Evolutionary conservation across 306 rosid genomes (phyloP), one percentile per base, ranked within the genome.

Genomic region (Delonix regia): DNA sequence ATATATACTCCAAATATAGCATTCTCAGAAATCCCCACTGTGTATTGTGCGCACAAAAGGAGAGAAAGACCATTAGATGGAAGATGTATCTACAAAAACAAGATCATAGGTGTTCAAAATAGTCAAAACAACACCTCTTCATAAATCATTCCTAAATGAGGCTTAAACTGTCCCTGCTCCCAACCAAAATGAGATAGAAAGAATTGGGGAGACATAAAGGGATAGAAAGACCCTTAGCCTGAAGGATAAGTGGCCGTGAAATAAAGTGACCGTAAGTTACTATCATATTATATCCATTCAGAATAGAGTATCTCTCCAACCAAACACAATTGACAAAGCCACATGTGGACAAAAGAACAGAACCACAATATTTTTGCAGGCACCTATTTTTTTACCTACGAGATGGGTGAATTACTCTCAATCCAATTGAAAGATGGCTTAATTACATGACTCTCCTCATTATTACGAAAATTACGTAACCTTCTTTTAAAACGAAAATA

Each of bases 221-320:
- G 24, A 62, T 30, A 62, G 25, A 62, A 62, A 15, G 10, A 5
- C n/a, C n/a, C n/a, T n/a, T n/a, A n/a, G n/a, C n/a, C n/a, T n/a
- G n/a, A n/a, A n/a, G n/a, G n/a, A n/a, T n/a, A n/a, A n/a, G n/a
- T n/a, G n/a, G n/a, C n/a, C n/a, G n/a, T n/a, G n/a, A n/a, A n/a
- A n/a, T n/a, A n/a, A n/a, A n/a, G n/a, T n/a, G n/a, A n/a, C n/a
- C n/a, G n/a, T 2, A 48, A 48, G 18, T 33, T 36, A 41, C 9
- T 44, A 44, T 28, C 41, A 76, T 70, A 61, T 63, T 27, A 59
- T 56, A 38, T 38, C 9, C 9, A 38, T 38, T 7, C 41, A 38
- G 9, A 38, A 38, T 65, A 34, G 24, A 62, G 25, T 33, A 7
- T 62, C 45, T 62, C n/a, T 33, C 69, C 45, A 76, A 79, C 27